Conservation (phyloP, 352 stramenopile species). For the Phytophthora pisi region DNA sequence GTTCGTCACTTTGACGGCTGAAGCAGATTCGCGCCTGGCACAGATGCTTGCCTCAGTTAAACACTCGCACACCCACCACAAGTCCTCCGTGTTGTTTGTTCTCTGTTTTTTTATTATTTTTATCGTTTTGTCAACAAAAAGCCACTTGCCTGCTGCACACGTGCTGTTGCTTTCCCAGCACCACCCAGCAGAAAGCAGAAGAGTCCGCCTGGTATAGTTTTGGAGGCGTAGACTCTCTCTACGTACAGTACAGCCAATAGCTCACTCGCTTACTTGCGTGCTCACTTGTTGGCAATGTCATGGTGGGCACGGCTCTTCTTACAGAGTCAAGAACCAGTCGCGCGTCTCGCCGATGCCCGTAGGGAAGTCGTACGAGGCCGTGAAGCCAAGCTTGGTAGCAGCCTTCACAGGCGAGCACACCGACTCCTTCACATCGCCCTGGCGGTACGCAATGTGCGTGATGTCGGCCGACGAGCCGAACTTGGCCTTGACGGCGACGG, state of each 20-base stretch:
- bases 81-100: constrained; percentile 1
- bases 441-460: constrained; percentile 65
- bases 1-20: constrained; percentile 9
- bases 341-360: constrained; percentile 68
- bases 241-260: constrained; percentile 24
- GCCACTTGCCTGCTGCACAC: constrained; percentile 4
- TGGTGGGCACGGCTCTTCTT: constrained; percentile 17
- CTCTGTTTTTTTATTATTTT: constrained; percentile 5
- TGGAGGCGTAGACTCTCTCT: constrained; percentile 8
- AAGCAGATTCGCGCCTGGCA: neutral
- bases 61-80: neutral
- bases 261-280: neutral
- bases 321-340: constrained; percentile 70
- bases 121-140: constrained; percentile 22
- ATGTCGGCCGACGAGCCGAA: constrained; percentile 72
- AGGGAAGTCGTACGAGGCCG: constrained; percentile 59
- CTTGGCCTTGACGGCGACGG: constrained; percentile 59
- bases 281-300: constrained; percentile 10
- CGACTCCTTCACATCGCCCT: constrained; percentile 79
- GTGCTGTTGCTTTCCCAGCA: constrained; percentile 21
- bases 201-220: constrained; percentile 1
- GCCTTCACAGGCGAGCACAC: constrained; percentile 74
- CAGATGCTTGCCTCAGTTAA: neutral
- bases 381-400: constrained; percentile 66
- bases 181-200: constrained; percentile 14